Base-by-base conservation (phyloP, 352 stramenopile species). In the Halophytophthora batemanensis region DNA sequence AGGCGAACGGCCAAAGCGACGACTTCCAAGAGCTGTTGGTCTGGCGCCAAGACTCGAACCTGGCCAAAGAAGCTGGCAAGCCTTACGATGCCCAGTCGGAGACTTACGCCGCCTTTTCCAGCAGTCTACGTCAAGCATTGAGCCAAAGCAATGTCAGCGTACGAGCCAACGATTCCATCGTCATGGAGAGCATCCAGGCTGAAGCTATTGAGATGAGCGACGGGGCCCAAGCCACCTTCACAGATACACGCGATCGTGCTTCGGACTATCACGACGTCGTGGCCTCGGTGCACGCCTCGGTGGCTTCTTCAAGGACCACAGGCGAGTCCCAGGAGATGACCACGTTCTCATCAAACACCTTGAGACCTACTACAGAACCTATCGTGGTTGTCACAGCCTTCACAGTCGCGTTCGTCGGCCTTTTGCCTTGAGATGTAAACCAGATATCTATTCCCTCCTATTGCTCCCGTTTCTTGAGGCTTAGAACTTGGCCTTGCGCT, bases 401-500 rank as follows among this genome's bases (percentile, higher is more conserved):
- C n/a, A n/a, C n/a, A n/a, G n/a, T n/a, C n/a, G n/a, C n/a, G n/a
- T n/a, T n/a, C n/a, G n/a, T n/a, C n/a, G n/a, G n/a, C n/a, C n/a
- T n/a, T n/a, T n/a, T n/a, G n/a, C n/a, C n/a, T n/a, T n/a, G 57
- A 57, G 55, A 64, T 48, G 64, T 63, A 57, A 67, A 55, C 29
- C 49, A 64, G 12, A 36, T 54, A 19, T 71, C 62, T 61, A 71
- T 67, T 69, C 50, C 48, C 59, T 59, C 43, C 29, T 40, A 22
- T 25, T 25, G 41, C 45, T 15, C 7, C 15, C n/a, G 14, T 19
- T 4, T 28, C 25, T 17, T 23, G 34, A 2, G 6, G 33, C 19
- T 53, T 79, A 93, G 58, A 91, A 91, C 66, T 85, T 90, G 49
- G 80, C 74, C 67, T 91, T 93, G 53, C 83, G 80, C 64, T 90